These are phyloP conservation scores for Phanerodontia chrysosporium DNA, from an alignment of 768 basidiomycete genomes.

Conservation along the genomic window DNA sequence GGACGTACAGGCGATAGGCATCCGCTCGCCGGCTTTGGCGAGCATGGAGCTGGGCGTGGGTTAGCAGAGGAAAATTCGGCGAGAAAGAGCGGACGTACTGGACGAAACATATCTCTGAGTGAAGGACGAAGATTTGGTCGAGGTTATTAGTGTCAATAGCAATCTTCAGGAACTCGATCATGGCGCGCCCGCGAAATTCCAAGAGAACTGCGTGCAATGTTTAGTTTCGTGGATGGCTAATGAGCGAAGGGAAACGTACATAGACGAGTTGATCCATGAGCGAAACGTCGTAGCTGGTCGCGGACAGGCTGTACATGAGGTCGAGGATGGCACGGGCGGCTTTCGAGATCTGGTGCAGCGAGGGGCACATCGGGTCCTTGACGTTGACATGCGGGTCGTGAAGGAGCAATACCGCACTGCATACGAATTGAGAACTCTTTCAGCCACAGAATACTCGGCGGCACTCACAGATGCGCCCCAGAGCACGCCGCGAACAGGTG, in stretches of 20 bases:
- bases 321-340: slow-evolving; percentile 65
- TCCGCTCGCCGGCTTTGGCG: slow-evolving; percentile 57
- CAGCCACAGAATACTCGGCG: neutral
- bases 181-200: slow-evolving; percentile 63
- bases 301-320: slow-evolving; percentile 58
- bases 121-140: slow-evolving; percentile 56
- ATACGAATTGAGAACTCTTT: neutral
- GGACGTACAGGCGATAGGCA: slow-evolving; percentile 55
- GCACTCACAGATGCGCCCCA: slow-evolving; percentile 12
- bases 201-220: slow-evolving; percentile 26
- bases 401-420: slow-evolving; percentile 61
- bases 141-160: slow-evolving; percentile 52
- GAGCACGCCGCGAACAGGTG: slow-evolving; percentile 42
- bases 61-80: neutral
- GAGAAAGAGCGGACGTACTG: slow-evolving; percentile 36
- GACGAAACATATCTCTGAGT: slow-evolving; percentile 63
- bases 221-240: neutral
- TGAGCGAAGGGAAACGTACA: slow-evolving; percentile 29
- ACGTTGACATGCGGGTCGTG: slow-evolving; percentile 75
- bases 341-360: slow-evolving; percentile 61
- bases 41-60: slow-evolving; percentile 41
- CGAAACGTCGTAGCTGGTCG: slow-evolving; percentile 73
- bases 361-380: slow-evolving; percentile 54
- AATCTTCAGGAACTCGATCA: slow-evolving; percentile 62
- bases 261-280: slow-evolving; percentile 64